phyloP scores from a whole-genome alignment of 306 rosid genomes.

The Fagus crenata region DNA sequence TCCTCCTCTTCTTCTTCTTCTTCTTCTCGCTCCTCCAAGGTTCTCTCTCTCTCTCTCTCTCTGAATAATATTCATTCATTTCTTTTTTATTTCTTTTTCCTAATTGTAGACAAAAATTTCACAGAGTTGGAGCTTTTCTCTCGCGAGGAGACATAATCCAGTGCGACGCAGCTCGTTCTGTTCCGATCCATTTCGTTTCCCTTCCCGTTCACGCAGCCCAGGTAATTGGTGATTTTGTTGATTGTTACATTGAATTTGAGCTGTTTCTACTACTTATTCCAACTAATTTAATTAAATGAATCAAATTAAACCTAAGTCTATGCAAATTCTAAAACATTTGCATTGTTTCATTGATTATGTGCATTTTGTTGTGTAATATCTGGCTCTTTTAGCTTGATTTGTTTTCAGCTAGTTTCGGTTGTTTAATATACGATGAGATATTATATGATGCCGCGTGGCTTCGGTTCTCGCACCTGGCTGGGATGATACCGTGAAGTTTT shows the following conservation, averaged over 20 bases:
- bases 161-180: conserved; percentile 29
- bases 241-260: not conserved
- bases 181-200: conserved; percentile 36
- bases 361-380: not conserved
- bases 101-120: not conserved
- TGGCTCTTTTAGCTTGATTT: not conserved
- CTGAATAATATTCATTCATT: not conserved
- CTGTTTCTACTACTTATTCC: not conserved
- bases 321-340: not conserved
- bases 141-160: conserved; percentile 24
- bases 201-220: conserved; percentile 30
- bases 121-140: conserved; percentile 25
- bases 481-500: too few relatives aligned
- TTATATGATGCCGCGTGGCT: not conserved
- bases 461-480: too few relatives aligned
- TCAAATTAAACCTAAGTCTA: too few relatives aligned
- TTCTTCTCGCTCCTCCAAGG: conserved; percentile 48
- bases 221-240: conserved; percentile 32
- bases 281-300: not conserved
- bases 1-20: conserved; percentile 41
- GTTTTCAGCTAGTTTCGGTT: not conserved
- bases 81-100: not conserved
- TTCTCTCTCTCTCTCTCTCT: conserved; percentile 11
- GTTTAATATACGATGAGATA: not conserved
- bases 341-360: not conserved